A percentile compares a stretch with the other conserved stretches of the same genome.
Evolutionary conservation across 768 basidiomycete genomes (phyloP).

Genomic region (Trametes cubensis): DNA sequence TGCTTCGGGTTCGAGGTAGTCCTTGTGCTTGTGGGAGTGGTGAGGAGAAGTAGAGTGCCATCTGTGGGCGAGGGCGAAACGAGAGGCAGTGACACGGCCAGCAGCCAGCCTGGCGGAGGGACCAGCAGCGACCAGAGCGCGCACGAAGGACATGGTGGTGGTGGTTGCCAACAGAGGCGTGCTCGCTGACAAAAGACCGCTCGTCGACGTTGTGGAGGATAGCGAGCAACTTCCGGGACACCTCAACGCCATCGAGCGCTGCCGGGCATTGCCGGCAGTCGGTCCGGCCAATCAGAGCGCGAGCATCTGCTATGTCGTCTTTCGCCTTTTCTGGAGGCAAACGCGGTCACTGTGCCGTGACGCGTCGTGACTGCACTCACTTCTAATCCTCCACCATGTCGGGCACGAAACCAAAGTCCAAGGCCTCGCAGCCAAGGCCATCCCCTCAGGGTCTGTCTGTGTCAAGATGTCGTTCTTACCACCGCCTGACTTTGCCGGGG

Average conservation of each 20-base stretch:
- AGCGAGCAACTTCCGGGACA: constrained; percentile 28
- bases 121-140: constrained; percentile 53
- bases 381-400: constrained; percentile 48
- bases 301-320: constrained; percentile 28
- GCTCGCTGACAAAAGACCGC: constrained; percentile 29
- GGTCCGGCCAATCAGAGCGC: constrained; percentile 50
- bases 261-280: constrained; percentile 33
- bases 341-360: constrained; percentile 2
- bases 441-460: constrained; percentile 74
- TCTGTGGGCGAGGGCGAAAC: constrained; percentile 49
- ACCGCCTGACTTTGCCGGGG: constrained; percentile 1
- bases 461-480: neutral
- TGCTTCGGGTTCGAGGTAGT: constrained; percentile 1
- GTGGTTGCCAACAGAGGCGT: constrained; percentile 43
- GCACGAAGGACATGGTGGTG: constrained; percentile 60
- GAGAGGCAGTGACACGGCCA: constrained; percentile 32
- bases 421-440: constrained; percentile 53
- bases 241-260: constrained; percentile 29
- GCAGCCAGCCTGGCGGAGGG: constrained; percentile 49
- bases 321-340: constrained; percentile 5
- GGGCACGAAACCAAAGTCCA: constrained; percentile 60
- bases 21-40: constrained; percentile 32
- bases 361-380: constrained; percentile 12
- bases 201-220: constrained; percentile 28
- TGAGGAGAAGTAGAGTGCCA: constrained; percentile 47